Evolutionary conservation across 2,329 filamentous ascomycete genomes (phyloP), one percentile per base, ranked within the genome.

Genomic region (Aplosporella prunicola): DNA sequence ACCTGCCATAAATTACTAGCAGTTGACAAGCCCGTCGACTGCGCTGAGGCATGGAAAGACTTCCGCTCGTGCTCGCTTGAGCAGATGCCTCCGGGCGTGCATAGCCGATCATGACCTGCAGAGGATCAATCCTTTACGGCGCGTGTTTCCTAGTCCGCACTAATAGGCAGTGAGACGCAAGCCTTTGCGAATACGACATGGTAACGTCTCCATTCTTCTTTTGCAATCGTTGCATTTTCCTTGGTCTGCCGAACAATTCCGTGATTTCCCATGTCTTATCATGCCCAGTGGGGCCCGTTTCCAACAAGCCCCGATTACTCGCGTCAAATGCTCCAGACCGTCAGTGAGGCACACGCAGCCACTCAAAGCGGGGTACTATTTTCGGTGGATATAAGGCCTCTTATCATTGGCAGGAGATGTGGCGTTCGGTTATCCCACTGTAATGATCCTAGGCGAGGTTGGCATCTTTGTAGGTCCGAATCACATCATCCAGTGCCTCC

Each of bases 401-500:
- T 32, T 39, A 29, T 39, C 11, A 26, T 27, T 23, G 36, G 14
- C 30, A 23, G 29, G n/a, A 26, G 32, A 18, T 10, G 30, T 18
- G 30, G 23, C 36, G 22, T 30, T 39, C 36, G 36, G 36, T 10
- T 17, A 28, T 33, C 18, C 22, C 36, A 9, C 36, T 39, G 36
- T 39, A 33, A 39, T 14, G 29, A 39, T 28, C 30, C 8, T 39
- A 26, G 36, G 10, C 24, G 9, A n/a, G 20, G 24, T 17, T 39
- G 36, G 36, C 36, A 39, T 39, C 36, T 39, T 39, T 39, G 36
- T 24, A 32, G 29, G 29, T 33, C 23, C 24, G 23, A 39, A 39
- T 39, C 36, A 39, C 36, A 39, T 30, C 36, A 39, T 39, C 29
- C 15, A 26, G 22, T 27, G 28, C 35, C 11, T 27, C 28, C 11